Percentiles rank a stretch among this genome's conserved stretches.
Conservation (phyloP, 495 filamentous ascomycete genomes). For the Hypoxylon lienhwacheense region DNA sequence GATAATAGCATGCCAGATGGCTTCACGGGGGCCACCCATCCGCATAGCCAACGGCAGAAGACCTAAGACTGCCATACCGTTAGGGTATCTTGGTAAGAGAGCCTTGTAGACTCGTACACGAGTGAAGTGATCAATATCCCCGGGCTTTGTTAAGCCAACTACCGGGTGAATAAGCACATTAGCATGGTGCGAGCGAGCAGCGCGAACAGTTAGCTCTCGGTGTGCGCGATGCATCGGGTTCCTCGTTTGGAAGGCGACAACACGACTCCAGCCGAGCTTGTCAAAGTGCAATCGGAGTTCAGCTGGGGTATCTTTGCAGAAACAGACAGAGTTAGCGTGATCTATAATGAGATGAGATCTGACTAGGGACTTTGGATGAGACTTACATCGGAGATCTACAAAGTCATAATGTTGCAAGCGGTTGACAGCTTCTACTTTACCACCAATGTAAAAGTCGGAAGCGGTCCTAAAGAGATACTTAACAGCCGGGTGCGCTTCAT, state of each 20-base stretch:
- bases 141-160: constrained; percentile 96
- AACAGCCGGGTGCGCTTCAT: constrained; percentile 87
- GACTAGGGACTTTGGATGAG: background rate
- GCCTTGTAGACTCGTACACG: constrained; percentile 98
- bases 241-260: constrained; percentile 97
- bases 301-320: constrained; percentile 75
- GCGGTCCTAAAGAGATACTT: constrained; percentile 80
- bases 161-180: constrained; percentile 99
- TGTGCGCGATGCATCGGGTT: constrained; percentile 99
- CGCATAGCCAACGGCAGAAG: constrained; percentile 96
- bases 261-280: constrained; percentile 95
- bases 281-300: constrained; percentile 96
- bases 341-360: background rate
- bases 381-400: constrained; percentile 87
- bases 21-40: constrained; percentile 97
- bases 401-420: constrained; percentile 98
- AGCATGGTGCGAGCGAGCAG: constrained; percentile 89
- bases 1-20: constrained; percentile 99
- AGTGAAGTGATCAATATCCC: constrained; percentile 99
- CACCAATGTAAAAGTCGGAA: constrained; percentile 89
- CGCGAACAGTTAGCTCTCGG: constrained; percentile 93
- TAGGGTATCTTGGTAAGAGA: constrained; percentile 94
- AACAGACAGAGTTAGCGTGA: constrained; percentile 15
- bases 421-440: constrained; percentile 92
- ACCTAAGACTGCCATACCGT: constrained; percentile 97